A percentile compares a stretch with the other conserved stretches of the same genome.
phyloP scores from a whole-genome alignment of 192 early-diverging fungal genomes.

The Linnemannia exigua region DNA sequence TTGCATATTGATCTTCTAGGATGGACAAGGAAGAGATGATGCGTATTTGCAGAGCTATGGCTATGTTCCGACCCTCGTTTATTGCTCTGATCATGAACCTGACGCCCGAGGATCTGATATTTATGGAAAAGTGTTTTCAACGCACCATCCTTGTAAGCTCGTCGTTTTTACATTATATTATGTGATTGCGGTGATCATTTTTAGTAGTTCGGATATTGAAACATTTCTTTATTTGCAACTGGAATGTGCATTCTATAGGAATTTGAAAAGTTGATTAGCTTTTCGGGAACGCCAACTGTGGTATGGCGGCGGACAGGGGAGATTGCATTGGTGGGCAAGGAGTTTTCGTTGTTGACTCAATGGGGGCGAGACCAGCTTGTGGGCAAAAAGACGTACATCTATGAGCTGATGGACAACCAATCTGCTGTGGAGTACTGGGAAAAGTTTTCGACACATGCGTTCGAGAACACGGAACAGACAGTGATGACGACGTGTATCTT shows the following conservation, averaged over 20 bases:
- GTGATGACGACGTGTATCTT: conserved; percentile 90
- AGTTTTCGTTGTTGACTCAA: conserved; percentile 92
- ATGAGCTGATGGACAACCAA: conserved; percentile 92
- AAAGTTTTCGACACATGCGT: conserved; percentile 89
- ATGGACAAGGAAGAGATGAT: conserved; percentile 89
- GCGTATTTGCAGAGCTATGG: conserved; percentile 86
- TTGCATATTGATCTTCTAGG: conserved; percentile 51
- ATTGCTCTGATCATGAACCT: conserved; percentile 94
- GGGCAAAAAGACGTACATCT: conserved; percentile 84
- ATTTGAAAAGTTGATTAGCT: conserved; percentile 92
- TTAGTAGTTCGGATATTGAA: neutral
- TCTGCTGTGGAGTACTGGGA: conserved; percentile 96
- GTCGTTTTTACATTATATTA: neutral
- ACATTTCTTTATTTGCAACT: neutral
- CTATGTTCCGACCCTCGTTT: conserved; percentile 90
- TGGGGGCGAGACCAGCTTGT: conserved; percentile 89
- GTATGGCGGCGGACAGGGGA: conserved; percentile 96
- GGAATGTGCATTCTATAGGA: conserved; percentile 61
- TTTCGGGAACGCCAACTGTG: conserved; percentile 93
- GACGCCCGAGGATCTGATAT: conserved; percentile 91
- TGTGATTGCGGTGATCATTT: neutral
- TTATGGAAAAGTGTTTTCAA: conserved; percentile 97
- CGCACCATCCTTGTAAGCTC: conserved; percentile 79
- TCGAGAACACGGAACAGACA: conserved; percentile 91
- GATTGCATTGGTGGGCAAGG: conserved; percentile 93